Conservation (phyloP, 1,284 basidiomycete genomes). For the Amylostereum areolatum region DNA sequence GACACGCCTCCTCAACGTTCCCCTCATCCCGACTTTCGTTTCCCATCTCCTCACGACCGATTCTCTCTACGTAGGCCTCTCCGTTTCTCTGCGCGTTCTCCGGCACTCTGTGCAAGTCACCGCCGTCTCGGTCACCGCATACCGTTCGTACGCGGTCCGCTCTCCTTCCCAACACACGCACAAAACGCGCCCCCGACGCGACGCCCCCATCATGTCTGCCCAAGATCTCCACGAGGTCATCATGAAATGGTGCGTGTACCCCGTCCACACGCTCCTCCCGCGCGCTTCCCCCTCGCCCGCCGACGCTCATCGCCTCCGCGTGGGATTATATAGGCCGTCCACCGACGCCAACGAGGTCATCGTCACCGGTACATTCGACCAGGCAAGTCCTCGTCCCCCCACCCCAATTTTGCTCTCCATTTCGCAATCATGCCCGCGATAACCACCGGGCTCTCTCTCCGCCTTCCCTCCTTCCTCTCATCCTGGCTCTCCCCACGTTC, state of each 20-base stretch:
- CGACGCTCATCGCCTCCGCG: conserved; percentile 1
- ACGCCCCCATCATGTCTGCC: conserved; percentile 21
- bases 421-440: conserved; percentile 11
- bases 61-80: too few species aligned
- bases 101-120: too few species aligned
- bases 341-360: conserved; percentile 52
- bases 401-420: conserved; percentile 4
- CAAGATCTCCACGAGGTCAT: conserved; percentile 37
- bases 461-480: conserved; percentile 11
- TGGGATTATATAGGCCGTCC: conserved; percentile 43
- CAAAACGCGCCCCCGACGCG: too few species aligned
- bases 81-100: too few species aligned
- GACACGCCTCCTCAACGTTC: too few species aligned
- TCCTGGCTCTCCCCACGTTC: neutral
- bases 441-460: conserved; percentile 6
- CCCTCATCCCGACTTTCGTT: too few species aligned
- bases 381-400: conserved; percentile 39
- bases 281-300: conserved; percentile 2
- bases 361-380: conserved; percentile 73
- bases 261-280: conserved; percentile 8
- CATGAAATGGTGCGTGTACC: conserved; percentile 37
- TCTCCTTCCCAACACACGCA: too few species aligned
- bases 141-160: too few species aligned
- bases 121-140: too few species aligned
- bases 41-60: too few species aligned